Base-by-base conservation (phyloP, 2,329 filamentous ascomycete species). In the Clonostachys byssicola region DNA sequence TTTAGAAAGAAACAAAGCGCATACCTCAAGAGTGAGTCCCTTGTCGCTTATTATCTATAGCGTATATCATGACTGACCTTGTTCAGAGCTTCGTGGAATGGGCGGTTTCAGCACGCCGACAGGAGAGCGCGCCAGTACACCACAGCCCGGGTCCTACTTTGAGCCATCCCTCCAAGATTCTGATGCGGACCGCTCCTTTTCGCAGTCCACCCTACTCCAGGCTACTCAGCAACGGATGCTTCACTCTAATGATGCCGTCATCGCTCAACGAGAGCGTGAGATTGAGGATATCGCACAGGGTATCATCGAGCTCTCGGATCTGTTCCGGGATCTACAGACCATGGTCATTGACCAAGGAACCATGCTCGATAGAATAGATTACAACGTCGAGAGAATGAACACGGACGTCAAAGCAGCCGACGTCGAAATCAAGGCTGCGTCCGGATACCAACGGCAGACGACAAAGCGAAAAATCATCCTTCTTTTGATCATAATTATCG, bases 211-310 rank as follows among this genome's bases (percentile, higher is more conserved):
- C 1, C 78, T 97, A 2, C 86, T 92, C 61, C 88, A 91, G 57
- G 89, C 89, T 2, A 78, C 80, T 34, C 81, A 88, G 47, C 80
- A 83, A 59, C 80, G 79, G 54, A 77, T 81, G 48, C 71, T 88
- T 33, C 81, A 85, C 49, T 86, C 85, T 49, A 91, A 95, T 60
- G 92, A 97, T 62, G 77, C 85, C 4, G 83, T 83, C 36, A 97
- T 99, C 56, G 81, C 86, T 51, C 94, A 97, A 65, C 88, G 94
- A 53, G 94, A 99, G 68, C 85, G 88, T 39, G 94, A 97, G 67
- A 99, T 99, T 59, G 95, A 95, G 61, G 92, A 96, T 57, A 99
- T 99, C 53, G 94, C 94, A 3, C 92, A 96, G 63, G 92, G 94
- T 49, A 97, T 99, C 66, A 97, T 99, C 60, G 92, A 97, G 63